Evolutionary conservation across 2,329 filamentous ascomycete genomes (phyloP), one percentile per base, ranked within the genome.

Genomic region (Aspergillus quadricinctus): DNA sequence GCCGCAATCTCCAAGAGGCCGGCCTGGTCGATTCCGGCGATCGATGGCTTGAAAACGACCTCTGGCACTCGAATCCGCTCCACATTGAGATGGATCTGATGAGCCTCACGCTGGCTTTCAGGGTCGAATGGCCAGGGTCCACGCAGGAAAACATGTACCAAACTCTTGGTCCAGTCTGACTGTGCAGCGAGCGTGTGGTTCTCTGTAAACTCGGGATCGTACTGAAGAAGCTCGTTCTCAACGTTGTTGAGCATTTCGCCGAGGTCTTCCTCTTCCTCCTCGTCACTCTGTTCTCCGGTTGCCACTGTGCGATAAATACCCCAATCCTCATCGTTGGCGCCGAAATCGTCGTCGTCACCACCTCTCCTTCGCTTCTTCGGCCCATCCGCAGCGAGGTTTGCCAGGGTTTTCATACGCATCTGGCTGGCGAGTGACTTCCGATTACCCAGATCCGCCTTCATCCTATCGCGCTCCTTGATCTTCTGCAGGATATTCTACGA

Each of bases 351-450:
- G 66, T 99, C 94, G 69, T 97, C 93, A 3, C 88, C 90, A 7
- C 91, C 92, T 19, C 92, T 86, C 14, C 93, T 85, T 74, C 96
- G 95, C 72, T 92, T 92, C 61, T 80, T 80, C 6, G 93, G 92
- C 5, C 85, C 87, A 72, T 99, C 94, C 0, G 93, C 92, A 3
- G 94, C 94, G 1, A 99, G 86, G 69, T 96, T 97, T 57, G 94
- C 94, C 57, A 99, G 92, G 51, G 88, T 93, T 77, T 97, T 97
- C 94, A 99, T 99, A 61, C 94, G 89, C 76, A 96, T 95, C 74
- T 97, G 93, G 56, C 89, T 94, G 8, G 94, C 94, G 21, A 97
- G 85, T 0, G 92, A 97, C 74, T 99, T 99, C 69, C 94, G 89
- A 75, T 97, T 97, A 55, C 93, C 92, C 1, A 97, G 83, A 69